Percentiles rank a stretch among this genome's conserved stretches.
Conservation (phyloP, 2,329 filamentous ascomycete genomes). For the Talaromyces amestolkiae region DNA sequence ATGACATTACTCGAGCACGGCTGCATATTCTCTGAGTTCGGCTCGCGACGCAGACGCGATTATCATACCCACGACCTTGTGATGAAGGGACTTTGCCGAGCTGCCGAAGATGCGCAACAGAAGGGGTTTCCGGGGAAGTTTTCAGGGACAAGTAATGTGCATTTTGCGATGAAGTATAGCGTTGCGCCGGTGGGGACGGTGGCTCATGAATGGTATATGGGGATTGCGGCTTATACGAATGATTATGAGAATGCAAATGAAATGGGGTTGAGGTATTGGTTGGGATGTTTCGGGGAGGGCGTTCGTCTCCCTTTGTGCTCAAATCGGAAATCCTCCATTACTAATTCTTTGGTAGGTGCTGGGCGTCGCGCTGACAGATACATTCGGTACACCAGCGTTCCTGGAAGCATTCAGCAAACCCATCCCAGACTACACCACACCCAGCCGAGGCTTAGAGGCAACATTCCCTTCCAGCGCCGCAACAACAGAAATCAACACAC, state of each 20-base stretch:
- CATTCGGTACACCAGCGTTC: slow-evolving; percentile 89
- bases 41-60: slow-evolving; percentile 81
- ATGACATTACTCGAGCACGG: slow-evolving; percentile 72
- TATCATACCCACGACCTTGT: slow-evolving; percentile 95
- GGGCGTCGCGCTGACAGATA: slow-evolving; percentile 89
- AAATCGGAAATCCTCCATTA: no score
- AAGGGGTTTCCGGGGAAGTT: slow-evolving; percentile 69
- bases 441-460: slow-evolving; percentile 39
- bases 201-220: slow-evolving; percentile 99
- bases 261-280: slow-evolving; percentile 80
- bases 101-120: slow-evolving; percentile 67
- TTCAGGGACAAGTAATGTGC: slow-evolving; percentile 91
- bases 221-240: slow-evolving; percentile 83
- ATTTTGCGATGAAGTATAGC: slow-evolving; percentile 90
- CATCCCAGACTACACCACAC: slow-evolving; percentile 48
- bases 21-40: slow-evolving; percentile 91
- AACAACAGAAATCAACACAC: slow-evolving; percentile 44
- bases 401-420: slow-evolving; percentile 76
- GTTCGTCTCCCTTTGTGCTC: no score
- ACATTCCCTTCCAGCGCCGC: slow-evolving; percentile 41
- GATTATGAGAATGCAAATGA: slow-evolving; percentile 85
- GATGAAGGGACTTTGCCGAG: slow-evolving; percentile 77
- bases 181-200: slow-evolving; percentile 83
- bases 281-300: slow-evolving; percentile 80
- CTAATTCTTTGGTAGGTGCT: slow-evolving; percentile 54